A percentile compares a stretch with the other conserved stretches of the same genome.
These are phyloP conservation scores for Backusella morwellensis DNA, from an alignment of 192 early-diverging fungal genomes.

Conservation along the genomic window DNA sequence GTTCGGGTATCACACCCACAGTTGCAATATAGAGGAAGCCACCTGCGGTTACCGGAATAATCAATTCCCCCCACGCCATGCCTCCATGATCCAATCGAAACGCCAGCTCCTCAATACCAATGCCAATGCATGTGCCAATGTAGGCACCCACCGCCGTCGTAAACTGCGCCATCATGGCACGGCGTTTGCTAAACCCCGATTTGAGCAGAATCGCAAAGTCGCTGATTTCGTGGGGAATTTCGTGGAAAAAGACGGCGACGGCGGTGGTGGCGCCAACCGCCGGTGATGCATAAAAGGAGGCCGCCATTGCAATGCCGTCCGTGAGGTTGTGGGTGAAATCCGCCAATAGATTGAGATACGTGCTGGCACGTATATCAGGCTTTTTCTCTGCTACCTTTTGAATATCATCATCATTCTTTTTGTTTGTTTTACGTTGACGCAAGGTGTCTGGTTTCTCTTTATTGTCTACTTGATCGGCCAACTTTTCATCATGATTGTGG, in stretches of 20 bases:
- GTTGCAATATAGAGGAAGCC: slow-evolving; percentile 89
- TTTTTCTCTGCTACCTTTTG: slow-evolving; percentile 30
- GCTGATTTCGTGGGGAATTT: slow-evolving; percentile 86
- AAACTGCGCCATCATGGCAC: slow-evolving; percentile 76
- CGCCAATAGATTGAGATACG: slow-evolving; percentile 78
- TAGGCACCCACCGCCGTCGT: slow-evolving; percentile 79
- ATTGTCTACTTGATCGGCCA: slow-evolving; percentile 13
- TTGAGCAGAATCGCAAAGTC: slow-evolving; percentile 86
- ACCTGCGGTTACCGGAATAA: slow-evolving; percentile 85
- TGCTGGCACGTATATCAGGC: slow-evolving; percentile 35
- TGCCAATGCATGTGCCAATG: slow-evolving; percentile 74
- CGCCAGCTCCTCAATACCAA: slow-evolving; percentile 68
- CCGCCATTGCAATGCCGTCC: slow-evolving; percentile 80
- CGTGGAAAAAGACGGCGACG: slow-evolving; percentile 84
- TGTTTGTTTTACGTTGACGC: slow-evolving; percentile 22
- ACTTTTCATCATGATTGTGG: slow-evolving; percentile 41
- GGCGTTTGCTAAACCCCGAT: slow-evolving; percentile 69
- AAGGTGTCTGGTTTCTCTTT: neutral
- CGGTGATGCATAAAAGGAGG: slow-evolving; percentile 79
- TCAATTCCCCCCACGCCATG: slow-evolving; percentile 63
- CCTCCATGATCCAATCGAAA: slow-evolving; percentile 22
- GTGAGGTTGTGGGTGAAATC: slow-evolving; percentile 84
- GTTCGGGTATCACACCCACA: slow-evolving; percentile 79
- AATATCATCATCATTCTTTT: neutral
- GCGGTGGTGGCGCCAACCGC: slow-evolving; percentile 78